Conservation (phyloP, 1,284 basidiomycete species). For the Sporisorium sorghi region DNA sequence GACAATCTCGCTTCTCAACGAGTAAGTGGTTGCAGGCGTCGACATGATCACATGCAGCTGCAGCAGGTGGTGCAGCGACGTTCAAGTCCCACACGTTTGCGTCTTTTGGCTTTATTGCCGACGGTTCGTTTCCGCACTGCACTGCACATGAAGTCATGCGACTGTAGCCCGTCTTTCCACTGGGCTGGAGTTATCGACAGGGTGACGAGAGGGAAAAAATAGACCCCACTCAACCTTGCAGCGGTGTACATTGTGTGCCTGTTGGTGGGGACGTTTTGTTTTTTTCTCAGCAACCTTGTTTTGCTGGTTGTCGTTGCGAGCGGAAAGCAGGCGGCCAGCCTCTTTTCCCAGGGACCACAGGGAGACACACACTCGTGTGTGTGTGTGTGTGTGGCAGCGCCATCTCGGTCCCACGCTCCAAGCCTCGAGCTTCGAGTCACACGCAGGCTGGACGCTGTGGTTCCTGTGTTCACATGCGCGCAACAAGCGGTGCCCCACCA, state of each 20-base stretch:
- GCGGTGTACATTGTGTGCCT: slow-evolving; percentile 3
- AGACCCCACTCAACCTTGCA: neutral
- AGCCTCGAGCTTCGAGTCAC: slow-evolving; percentile 15
- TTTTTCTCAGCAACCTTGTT: slow-evolving; percentile 9
- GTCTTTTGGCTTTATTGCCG: neutral
- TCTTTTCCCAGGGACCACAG: slow-evolving; percentile 15
- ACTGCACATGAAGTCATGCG: neutral
- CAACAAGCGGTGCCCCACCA: neutral
- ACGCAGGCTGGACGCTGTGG: neutral
- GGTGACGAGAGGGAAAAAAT: neutral
- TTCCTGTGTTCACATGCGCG: neutral
- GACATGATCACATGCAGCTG: slow-evolving; percentile 3
- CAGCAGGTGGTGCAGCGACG: too few relatives aligned
- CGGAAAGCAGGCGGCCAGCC: too few relatives aligned
- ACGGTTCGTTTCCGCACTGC: neutral
- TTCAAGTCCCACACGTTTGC: neutral
- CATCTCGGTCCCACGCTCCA: slow-evolving; percentile 18
- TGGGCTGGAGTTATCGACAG: slow-evolving; percentile 1
- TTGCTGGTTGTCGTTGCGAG: neutral
- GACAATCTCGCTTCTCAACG: neutral
- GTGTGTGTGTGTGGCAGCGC: too few relatives aligned
- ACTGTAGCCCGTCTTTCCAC: neutral
- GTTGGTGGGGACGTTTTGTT: neutral
- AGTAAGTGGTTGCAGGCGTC: neutral
- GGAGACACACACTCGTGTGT: too few relatives aligned